phyloP scores from a whole-genome alignment of 192 early-diverging fungal genomes.

The Coemansia sp. region DNA sequence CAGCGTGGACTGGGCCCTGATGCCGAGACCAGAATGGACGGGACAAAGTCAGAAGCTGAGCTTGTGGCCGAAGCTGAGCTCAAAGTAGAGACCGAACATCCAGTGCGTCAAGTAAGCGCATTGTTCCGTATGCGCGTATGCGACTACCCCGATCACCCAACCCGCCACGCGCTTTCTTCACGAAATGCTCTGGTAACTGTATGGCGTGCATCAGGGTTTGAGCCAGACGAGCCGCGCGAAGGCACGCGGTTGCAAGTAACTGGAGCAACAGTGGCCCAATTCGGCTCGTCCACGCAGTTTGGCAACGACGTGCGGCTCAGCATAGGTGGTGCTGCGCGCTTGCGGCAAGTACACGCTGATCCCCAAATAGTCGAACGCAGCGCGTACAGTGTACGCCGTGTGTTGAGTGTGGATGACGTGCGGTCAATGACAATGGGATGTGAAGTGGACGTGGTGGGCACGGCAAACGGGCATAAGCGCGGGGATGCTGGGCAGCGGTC shows the following conservation, averaged over 20 bases:
- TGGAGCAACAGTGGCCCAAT: constrained; percentile 17
- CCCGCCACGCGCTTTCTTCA: constrained; percentile 1
- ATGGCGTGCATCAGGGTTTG: constrained; percentile 32
- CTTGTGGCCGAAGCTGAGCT: neutral
- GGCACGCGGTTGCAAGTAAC: constrained; percentile 32
- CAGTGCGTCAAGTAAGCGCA: constrained; percentile 26
- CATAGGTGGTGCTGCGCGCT: constrained; percentile 12
- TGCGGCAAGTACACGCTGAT: constrained; percentile 20
- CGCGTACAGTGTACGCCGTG: constrained; percentile 24
- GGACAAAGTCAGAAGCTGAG: neutral
- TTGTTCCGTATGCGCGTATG: constrained; percentile 40
- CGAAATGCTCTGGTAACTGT: constrained; percentile 31
- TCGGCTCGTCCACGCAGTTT: neutral
- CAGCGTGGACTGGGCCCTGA: neutral
- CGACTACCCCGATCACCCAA: constrained; percentile 41
- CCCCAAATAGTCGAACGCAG: constrained; percentile 16
- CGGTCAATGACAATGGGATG: constrained; percentile 14
- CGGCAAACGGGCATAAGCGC: constrained; percentile 1
- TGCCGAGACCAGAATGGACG: neutral
- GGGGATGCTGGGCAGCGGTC: constrained; percentile 9
- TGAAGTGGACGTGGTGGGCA: constrained; percentile 40
- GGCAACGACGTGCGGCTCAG: constrained; percentile 18
- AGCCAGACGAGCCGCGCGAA: constrained; percentile 26
- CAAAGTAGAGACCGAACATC: constrained; percentile 14
- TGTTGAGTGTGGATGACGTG: constrained; percentile 36